Evolutionary conservation across 116 monocot species (phyloP).

Genomic region (Dioscorea cayenensis): DNA sequence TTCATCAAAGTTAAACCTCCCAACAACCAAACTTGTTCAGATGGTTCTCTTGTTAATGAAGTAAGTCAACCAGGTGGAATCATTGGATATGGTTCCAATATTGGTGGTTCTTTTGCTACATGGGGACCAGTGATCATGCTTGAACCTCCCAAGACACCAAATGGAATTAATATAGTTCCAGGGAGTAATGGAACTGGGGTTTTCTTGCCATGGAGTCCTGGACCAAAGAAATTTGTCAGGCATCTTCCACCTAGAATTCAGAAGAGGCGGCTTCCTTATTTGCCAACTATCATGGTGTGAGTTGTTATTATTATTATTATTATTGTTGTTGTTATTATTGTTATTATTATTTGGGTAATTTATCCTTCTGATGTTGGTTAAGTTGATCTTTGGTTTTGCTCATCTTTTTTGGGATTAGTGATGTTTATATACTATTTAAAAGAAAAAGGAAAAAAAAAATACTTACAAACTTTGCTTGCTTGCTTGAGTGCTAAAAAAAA

Average conservation of each 20-base stretch:
- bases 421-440: no score
- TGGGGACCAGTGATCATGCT: conserved; percentile 58
- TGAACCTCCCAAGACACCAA: conserved; percentile 24
- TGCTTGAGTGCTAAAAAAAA: no score
- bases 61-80: conserved; percentile 50
- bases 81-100: conserved; percentile 18
- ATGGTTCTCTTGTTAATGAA: conserved; percentile 7
- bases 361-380: background rate
- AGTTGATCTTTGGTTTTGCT: background rate
- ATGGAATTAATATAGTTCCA: conserved; percentile 12
- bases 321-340: no score
- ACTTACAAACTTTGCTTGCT: no score
- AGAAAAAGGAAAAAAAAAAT: no score
- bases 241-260: conserved; percentile 94
- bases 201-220: conserved; percentile 87
- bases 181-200: conserved; percentile 71
- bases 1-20: conserved; percentile 63
- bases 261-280: conserved; percentile 48
- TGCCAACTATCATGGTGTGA: conserved; percentile 10
- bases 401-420: no score
- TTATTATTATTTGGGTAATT: background rate
- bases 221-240: conserved; percentile 76
- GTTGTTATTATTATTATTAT: background rate
- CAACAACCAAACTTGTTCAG: conserved; percentile 1
- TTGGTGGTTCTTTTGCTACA: conserved; percentile 24